These are phyloP conservation scores for Fusarium sp. DNA, from an alignment of 2,329 filamentous ascomycete genomes.

Conservation along the genomic window DNA sequence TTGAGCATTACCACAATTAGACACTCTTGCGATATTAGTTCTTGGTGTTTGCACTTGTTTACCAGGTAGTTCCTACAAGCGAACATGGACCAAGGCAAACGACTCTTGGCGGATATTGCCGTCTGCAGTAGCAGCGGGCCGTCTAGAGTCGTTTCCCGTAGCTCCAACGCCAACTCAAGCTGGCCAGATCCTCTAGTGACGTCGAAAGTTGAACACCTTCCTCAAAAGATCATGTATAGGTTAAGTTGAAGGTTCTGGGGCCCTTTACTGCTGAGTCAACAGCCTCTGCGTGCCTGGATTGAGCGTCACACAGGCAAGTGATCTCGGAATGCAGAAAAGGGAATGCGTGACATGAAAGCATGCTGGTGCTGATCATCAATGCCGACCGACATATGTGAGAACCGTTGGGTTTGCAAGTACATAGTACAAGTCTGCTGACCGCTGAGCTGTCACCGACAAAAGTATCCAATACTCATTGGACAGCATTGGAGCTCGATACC, in stretches of 20 bases:
- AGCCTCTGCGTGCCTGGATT: slow-evolving; percentile 14
- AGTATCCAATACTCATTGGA: slow-evolving; percentile 35
- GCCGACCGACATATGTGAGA: slow-evolving; percentile 27
- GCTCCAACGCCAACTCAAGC: slow-evolving; percentile 17
- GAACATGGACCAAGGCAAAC: background rate
- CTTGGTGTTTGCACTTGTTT: background rate
- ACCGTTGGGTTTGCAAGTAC: slow-evolving; percentile 25
- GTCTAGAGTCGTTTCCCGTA: slow-evolving; percentile 19
- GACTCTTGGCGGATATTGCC: slow-evolving; percentile 21
- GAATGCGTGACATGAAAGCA: slow-evolving; percentile 40
- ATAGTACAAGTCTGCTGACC: slow-evolving; percentile 14
- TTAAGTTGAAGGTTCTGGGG: background rate
- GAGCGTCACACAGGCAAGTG: slow-evolving; percentile 17
- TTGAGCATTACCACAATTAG: background rate
- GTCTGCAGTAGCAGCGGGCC: slow-evolving; percentile 25
- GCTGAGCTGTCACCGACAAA: slow-evolving; percentile 10
- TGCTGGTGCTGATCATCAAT: slow-evolving; percentile 30
- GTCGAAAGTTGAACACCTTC: slow-evolving; percentile 3
- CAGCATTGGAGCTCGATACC: slow-evolving; percentile 24
- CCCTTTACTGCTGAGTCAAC: slow-evolving; percentile 18
- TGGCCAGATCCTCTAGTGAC: slow-evolving; percentile 12
- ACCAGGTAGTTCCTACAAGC: background rate
- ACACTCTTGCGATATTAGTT: slow-evolving; percentile 5
- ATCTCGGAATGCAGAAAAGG: slow-evolving; percentile 18
- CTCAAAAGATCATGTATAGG: slow-evolving; percentile 1